Evolutionary conservation across 2,329 filamentous ascomycete species (phyloP).

Genomic region (Fusarium nurragi): DNA sequence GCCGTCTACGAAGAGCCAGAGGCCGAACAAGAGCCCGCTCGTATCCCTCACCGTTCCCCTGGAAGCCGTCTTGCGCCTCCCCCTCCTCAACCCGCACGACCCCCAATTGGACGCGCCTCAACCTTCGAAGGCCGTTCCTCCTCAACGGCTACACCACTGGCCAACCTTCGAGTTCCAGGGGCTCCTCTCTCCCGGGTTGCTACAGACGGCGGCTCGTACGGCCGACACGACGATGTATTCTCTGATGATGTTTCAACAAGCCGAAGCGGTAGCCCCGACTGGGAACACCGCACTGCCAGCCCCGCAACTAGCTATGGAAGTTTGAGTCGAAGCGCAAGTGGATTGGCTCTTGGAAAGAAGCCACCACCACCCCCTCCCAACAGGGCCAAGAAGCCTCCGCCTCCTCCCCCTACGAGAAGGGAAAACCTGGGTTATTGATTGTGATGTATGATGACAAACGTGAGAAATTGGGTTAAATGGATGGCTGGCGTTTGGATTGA

Average conservation of each 20-base stretch:
- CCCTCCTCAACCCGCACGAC: conserved; percentile 50
- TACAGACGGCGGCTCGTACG: conserved; percentile 47
- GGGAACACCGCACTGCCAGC: conserved; percentile 60
- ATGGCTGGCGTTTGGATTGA: conserved; percentile 30
- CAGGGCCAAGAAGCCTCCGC: conserved; percentile 55
- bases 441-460: conserved; percentile 1
- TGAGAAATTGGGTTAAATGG: conserved; percentile 7
- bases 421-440: conserved; percentile 44
- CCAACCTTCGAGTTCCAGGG: conserved; percentile 42
- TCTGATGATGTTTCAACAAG: conserved; percentile 62
- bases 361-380: conserved; percentile 62
- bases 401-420: conserved; percentile 48
- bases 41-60: conserved; percentile 57
- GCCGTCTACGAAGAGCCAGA: conserved; percentile 50
- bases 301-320: conserved; percentile 67
- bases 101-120: conserved; percentile 50
- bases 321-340: conserved; percentile 56
- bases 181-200: conserved; percentile 56
- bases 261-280: conserved; percentile 62
- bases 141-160: conserved; percentile 37
- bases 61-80: conserved; percentile 48
- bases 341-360: conserved; percentile 57
- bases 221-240: conserved; percentile 54
- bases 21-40: conserved; percentile 47
- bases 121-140: conserved; percentile 51